phyloP scores from a whole-genome alignment of 2,329 filamentous ascomycete species.

The Fusarium annulatum region DNA sequence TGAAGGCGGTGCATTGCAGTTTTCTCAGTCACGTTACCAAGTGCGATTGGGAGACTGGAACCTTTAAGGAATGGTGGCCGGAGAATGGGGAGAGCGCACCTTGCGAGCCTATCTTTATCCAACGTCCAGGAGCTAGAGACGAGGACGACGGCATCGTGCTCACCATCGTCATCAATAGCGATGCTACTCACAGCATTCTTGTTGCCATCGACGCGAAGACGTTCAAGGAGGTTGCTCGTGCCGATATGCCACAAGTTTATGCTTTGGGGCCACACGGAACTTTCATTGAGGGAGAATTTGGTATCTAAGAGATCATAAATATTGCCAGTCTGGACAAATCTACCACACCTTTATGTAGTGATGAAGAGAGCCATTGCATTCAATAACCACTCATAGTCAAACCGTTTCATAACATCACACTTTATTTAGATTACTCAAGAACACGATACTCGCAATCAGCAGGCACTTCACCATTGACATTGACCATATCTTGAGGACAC shows the following conservation, averaged over 20 bases:
- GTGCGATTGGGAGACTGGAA: neutral
- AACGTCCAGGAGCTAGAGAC: neutral
- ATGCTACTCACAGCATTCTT: neutral
- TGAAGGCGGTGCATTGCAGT: neutral
- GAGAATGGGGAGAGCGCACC: neutral
- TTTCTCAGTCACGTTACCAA: neutral
- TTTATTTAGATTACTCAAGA: neutral
- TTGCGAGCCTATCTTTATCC: neutral
- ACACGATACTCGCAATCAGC: neutral
- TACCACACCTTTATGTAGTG: neutral
- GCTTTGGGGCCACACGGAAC: neutral
- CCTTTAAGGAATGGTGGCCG: neutral
- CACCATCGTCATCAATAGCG: neutral
- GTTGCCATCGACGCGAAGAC: neutral
- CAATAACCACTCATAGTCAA: accelerated
- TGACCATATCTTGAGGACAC: neutral
- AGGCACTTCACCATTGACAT: neutral
- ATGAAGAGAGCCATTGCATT: accelerated
- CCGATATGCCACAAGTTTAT: neutral
- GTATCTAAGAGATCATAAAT: accelerated
- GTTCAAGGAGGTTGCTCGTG: neutral
- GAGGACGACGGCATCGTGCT: neutral
- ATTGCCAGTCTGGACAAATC: neutral
- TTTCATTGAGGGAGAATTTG: neutral
- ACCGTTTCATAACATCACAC: accelerated